Base-by-base conservation (phyloP, 2,329 filamentous ascomycete genomes). In the Sarocladiaceae sp. region DNA sequence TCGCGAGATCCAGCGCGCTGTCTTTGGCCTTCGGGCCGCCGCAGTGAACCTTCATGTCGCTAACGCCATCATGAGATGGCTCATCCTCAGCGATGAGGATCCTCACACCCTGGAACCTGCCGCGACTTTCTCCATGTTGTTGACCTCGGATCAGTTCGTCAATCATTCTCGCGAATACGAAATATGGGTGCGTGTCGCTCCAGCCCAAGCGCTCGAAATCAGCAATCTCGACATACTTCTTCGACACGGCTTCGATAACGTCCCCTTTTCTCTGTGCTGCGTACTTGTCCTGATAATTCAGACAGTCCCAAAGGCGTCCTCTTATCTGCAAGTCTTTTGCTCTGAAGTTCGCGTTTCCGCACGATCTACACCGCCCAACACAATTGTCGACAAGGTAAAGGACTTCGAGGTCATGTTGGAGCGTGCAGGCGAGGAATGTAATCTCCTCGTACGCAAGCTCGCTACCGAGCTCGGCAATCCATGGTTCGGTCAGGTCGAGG, bases 381-480 rank as follows among this genome's bases (percentile, higher is more conserved):
- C 55, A 55, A 15, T 56, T 45, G 39, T 61, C 59, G 23, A 63
- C 58, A 6, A 63, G 47, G 23, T 61, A 63, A 35, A 63, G 33
- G 47, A 60, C 55, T 29, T 59, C 56, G 12, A 62, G 44, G 1
- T 47, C 51, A 15, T 51, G 50, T 15, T 62, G 56, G 16, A 62
- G 43, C 35, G 54, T 58, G 10, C 52, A 60, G 4, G 57, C 57
- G 15, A 62, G 45, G 32, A 55, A 59, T 2, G 53, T 49, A 18
- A 54, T 50, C 46, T 62, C 60, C 10, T 62, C 57, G 7, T 51
- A 46, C 9, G 50, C 19, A 33, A 53, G 26, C 43, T 50, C 31
- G 13, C 50, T 48, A 15, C 31, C 39, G 2, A 46, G 43, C 21
- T 48, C 45, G 11, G 34, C 53, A n/a, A 16, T 50, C 50, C 29